phyloP scores from a whole-genome alignment of 805 yeast genomes.

The Ogataea pignaliae region DNA sequence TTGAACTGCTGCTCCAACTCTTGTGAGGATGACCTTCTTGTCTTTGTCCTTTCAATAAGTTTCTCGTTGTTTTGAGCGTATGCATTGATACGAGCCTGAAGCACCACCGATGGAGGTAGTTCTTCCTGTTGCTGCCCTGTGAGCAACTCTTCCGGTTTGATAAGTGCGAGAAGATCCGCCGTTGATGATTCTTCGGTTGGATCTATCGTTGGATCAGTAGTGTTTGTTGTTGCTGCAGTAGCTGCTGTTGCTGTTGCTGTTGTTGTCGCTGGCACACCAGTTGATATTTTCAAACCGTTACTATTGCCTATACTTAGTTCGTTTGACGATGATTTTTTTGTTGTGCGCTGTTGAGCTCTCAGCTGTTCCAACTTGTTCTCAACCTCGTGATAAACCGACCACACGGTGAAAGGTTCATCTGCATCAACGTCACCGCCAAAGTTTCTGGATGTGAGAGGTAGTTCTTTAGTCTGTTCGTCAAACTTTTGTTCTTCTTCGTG shows the following conservation, averaged over 20 bases:
- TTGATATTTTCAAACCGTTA: neutral
- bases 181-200: neutral
- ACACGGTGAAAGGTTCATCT: constrained; percentile 84
- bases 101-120: constrained; percentile 46
- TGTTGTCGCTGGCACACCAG: neutral
- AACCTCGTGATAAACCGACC: constrained; percentile 54
- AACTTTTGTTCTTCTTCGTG: constrained; percentile 58
- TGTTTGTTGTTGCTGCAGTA: neutral
- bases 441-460: constrained; percentile 31
- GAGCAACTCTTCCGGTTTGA: constrained; percentile 9
- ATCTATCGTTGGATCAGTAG: neutral
- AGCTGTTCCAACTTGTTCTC: constrained; percentile 33
- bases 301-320: neutral
- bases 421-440: constrained; percentile 68
- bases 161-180: constrained; percentile 5
- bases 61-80: constrained; percentile 65
- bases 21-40: constrained; percentile 48
- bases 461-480: constrained; percentile 32
- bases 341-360: constrained; percentile 3
- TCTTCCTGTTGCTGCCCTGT: constrained; percentile 17
- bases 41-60: constrained; percentile 48
- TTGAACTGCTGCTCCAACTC: constrained; percentile 74
- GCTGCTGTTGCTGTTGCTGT: neutral
- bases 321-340: neutral
- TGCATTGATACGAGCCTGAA: constrained; percentile 77